A percentile compares a stretch with the other conserved stretches of the same genome.
These are phyloP conservation scores for Zygosaccharomyces gambellarensis DNA, from an alignment of 805 yeast genomes.

Conservation along the genomic window DNA sequence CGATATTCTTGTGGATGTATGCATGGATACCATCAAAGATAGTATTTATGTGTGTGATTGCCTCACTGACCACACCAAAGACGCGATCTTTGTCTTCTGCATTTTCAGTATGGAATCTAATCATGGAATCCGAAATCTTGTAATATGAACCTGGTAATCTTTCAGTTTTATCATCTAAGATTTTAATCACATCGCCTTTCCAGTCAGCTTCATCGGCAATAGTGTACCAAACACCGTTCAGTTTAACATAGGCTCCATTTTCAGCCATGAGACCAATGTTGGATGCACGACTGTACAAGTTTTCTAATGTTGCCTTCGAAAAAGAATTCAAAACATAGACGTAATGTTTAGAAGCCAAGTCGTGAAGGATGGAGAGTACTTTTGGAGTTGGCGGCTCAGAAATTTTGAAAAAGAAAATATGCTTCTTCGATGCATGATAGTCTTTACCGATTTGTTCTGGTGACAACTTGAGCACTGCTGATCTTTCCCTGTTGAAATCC, in stretches of 20 bases:
- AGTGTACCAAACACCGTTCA: conserved; percentile 56
- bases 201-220: conserved; percentile 51
- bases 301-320: conserved; percentile 59
- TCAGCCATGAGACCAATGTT: conserved; percentile 84
- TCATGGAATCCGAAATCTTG: conserved; percentile 68
- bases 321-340: conserved; percentile 70
- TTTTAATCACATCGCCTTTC: conserved; percentile 33
- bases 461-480: conserved; percentile 33
- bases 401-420: conserved; percentile 45
- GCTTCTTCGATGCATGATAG: conserved; percentile 34
- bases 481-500: conserved; percentile 44
- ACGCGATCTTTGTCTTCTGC: conserved; percentile 62
- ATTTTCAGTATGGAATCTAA: conserved; percentile 69
- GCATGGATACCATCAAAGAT: conserved; percentile 73
- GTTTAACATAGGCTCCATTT: conserved; percentile 74
- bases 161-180: conserved; percentile 46
- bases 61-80: conserved; percentile 69
- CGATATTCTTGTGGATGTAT: conserved; percentile 59
- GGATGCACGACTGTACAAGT: conserved; percentile 61
- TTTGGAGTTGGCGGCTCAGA: conserved; percentile 58
- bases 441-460: conserved; percentile 27
- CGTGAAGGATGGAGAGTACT: conserved; percentile 52
- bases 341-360: conserved; percentile 57
- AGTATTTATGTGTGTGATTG: conserved; percentile 79
- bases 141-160: conserved; percentile 75